Conservation (phyloP, 2,329 filamentous ascomycete species). For the Sclerotinia nivalis region DNA sequence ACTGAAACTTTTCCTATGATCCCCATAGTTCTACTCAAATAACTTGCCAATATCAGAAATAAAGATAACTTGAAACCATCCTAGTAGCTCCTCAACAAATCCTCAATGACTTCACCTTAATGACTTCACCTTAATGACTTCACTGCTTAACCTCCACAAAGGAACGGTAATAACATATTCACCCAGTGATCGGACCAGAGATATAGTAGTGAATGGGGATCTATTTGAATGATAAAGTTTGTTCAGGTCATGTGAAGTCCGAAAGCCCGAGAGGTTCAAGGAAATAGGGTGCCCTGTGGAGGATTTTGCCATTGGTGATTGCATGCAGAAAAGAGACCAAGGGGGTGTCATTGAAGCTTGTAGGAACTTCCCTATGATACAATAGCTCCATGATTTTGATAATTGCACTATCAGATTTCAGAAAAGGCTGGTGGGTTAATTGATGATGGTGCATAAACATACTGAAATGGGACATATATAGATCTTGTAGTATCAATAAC, state of each 20-base stretch:
- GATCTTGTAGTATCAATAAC: no score
- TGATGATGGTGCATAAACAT: no score
- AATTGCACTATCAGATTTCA: neutral
- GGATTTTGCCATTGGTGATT: neutral
- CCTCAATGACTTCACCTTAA: neutral
- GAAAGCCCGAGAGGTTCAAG: neutral
- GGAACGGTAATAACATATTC: neutral
- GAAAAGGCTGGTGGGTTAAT: neutral
- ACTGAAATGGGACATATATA: no score
- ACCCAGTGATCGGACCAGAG: neutral
- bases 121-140: no score
- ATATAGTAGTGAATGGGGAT: neutral
- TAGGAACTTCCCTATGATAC: no score
- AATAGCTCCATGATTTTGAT: neutral
- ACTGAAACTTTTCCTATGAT: neutral
- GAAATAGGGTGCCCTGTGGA: neutral
- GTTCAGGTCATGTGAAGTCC: neutral
- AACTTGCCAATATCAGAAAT: neutral
- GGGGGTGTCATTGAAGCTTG: neutral
- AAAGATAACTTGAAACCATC: slow-evolving; percentile 9
- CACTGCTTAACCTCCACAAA: slow-evolving; percentile 8
- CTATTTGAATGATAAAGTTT: neutral
- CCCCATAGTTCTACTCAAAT: neutral
- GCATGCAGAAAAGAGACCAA: neutral
- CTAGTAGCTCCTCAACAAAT: neutral